A percentile compares a stretch with the other conserved stretches of the same genome.
phyloP scores from a whole-genome alignment of 2,329 filamentous ascomycete species.

The Neonectria neomacrospora region DNA sequence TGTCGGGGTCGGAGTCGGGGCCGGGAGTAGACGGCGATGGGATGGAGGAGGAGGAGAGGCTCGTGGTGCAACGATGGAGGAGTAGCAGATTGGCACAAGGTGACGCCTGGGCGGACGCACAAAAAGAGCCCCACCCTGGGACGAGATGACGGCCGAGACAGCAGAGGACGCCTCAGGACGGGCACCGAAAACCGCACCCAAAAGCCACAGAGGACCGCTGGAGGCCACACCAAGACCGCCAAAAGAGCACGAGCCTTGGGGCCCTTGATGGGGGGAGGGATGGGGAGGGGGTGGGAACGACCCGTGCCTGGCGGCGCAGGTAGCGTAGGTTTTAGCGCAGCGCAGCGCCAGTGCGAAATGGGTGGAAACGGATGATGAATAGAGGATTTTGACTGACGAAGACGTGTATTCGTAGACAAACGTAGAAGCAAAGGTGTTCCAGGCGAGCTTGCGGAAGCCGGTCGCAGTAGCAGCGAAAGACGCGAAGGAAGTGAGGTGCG shows the following conservation, averaged over 20 bases:
- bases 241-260: slow-evolving; percentile 45
- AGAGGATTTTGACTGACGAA: slow-evolving; percentile 17
- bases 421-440: slow-evolving; percentile 25
- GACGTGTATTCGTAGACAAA: slow-evolving; percentile 15
- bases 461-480: slow-evolving; percentile 15
- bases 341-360: slow-evolving; percentile 38
- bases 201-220: slow-evolving; percentile 29
- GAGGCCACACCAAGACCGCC: slow-evolving; percentile 37
- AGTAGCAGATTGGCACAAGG: slow-evolving; percentile 48
- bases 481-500: slow-evolving; percentile 35
- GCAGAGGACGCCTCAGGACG: slow-evolving; percentile 31
- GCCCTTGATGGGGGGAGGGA: slow-evolving; percentile 38
- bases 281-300: slow-evolving; percentile 45
- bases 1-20: slow-evolving; percentile 30
- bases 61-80: slow-evolving; percentile 47
- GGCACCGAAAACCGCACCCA: slow-evolving; percentile 37
- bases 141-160: slow-evolving; percentile 49
- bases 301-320: slow-evolving; percentile 46
- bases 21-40: slow-evolving; percentile 41
- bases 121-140: slow-evolving; percentile 48
- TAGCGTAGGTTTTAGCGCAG: slow-evolving; percentile 45
- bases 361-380: slow-evolving; percentile 30
- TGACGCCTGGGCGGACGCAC: slow-evolving; percentile 47
- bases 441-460: slow-evolving; percentile 12
- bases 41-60: slow-evolving; percentile 44